phyloP scores from a whole-genome alignment of 441 rosid genomes.

The Metrosideros polymorpha region DNA sequence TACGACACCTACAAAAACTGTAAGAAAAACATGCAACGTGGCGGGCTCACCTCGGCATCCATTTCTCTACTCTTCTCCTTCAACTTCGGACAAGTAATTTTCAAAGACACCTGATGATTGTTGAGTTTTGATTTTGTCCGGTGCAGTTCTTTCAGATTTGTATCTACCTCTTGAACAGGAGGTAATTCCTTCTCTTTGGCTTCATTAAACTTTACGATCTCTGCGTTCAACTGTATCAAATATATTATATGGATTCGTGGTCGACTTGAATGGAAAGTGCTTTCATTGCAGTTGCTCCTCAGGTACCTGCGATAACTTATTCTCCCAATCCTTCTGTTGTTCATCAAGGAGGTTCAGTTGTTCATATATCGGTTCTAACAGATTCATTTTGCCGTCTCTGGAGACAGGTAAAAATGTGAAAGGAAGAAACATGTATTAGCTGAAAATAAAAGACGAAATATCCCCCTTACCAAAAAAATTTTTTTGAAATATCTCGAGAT shows the following conservation, averaged over 20 bases:
- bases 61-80: constrained; percentile 49
- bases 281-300: not conserved
- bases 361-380: constrained; percentile 34
- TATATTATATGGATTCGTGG: not conserved
- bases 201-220: constrained; percentile 50
- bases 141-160: constrained; percentile 47
- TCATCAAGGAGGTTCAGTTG: constrained; percentile 57
- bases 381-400: constrained; percentile 65
- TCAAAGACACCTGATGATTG: constrained; percentile 60
- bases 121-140: constrained; percentile 54
- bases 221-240: constrained; percentile 57
- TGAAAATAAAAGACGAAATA: not conserved
- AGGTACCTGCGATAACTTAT: constrained; percentile 53
- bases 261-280: not conserved
- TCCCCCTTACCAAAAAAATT: too few species aligned
- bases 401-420: not conserved
- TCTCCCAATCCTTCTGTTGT: constrained; percentile 54
- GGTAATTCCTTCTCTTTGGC: constrained; percentile 64
- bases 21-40: not conserved
- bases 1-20: not conserved
- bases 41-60: constrained; percentile 48
- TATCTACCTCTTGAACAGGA: constrained; percentile 53
- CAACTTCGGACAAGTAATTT: constrained; percentile 40
- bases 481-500: not conserved
- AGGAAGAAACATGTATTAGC: not conserved